phyloP scores from a whole-genome alignment of 2,329 filamentous ascomycete species.

The Trichophyton schoenleinii region DNA sequence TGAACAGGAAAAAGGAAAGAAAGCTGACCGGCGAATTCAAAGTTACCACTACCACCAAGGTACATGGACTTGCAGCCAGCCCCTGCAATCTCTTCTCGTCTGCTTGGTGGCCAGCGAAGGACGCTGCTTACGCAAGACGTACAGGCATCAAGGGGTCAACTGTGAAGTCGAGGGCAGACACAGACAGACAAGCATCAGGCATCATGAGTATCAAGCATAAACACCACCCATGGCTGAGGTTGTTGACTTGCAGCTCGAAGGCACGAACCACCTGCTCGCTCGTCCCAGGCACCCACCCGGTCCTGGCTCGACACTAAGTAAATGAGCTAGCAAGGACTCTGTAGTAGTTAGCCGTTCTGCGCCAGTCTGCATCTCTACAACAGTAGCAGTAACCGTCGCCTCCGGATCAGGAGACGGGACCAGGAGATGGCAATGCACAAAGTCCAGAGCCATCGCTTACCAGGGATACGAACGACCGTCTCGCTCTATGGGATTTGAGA shows the following conservation, averaged over 20 bases:
- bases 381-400: no score
- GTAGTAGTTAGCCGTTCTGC: no score
- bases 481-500: neutral
- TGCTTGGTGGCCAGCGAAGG: neutral
- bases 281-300: neutral
- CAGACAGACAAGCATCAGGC: neutral
- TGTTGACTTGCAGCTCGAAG: neutral
- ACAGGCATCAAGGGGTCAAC: neutral
- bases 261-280: slow-evolving; percentile 2
- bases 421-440: neutral
- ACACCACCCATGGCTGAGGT: neutral
- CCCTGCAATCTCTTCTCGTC: neutral
- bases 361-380: no score
- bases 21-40: neutral
- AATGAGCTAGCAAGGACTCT: neutral
- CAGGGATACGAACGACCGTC: neutral
- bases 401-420: neutral
- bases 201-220: neutral
- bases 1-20: neutral
- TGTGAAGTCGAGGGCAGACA: neutral
- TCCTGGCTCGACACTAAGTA: neutral
- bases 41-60: slow-evolving; percentile 3
- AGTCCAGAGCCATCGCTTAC: slow-evolving; percentile 5
- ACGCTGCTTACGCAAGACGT: neutral
- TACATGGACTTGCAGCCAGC: neutral